A percentile compares a stretch with the other conserved stretches of the same genome.
Evolutionary conservation across 805 yeast species (phyloP).

Genomic region (Wickerhamiella galacta): DNA sequence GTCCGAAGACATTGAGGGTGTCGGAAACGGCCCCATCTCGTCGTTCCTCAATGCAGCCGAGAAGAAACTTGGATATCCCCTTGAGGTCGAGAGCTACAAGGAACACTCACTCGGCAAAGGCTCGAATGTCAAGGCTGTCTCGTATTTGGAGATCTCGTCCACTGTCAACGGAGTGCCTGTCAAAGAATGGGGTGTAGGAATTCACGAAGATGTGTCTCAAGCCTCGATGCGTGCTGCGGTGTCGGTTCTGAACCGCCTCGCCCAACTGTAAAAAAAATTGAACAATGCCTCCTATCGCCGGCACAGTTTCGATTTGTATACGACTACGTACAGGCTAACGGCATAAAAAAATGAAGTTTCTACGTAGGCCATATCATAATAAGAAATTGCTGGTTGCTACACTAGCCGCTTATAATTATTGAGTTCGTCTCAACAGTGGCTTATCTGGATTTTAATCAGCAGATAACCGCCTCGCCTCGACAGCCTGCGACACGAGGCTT

Average conservation of each 20-base stretch:
- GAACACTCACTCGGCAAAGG: slow-evolving; percentile 71
- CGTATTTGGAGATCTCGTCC: slow-evolving; percentile 50
- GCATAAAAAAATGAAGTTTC: too few relatives aligned
- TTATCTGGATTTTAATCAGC: too few relatives aligned
- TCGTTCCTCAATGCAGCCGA: slow-evolving; percentile 51
- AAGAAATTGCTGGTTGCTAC: too few relatives aligned
- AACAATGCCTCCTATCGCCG: not conserved
- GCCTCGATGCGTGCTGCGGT: slow-evolving; percentile 49
- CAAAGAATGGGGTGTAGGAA: slow-evolving; percentile 77
- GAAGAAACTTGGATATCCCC: slow-evolving; percentile 28
- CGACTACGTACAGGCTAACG: too few relatives aligned
- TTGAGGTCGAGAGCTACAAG: slow-evolving; percentile 53
- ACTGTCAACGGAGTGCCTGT: slow-evolving; percentile 26
- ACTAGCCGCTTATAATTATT: too few relatives aligned
- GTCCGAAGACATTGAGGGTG: slow-evolving; percentile 31
- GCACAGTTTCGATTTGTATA: too few relatives aligned
- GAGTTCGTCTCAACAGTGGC: too few relatives aligned
- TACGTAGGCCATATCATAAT: too few relatives aligned
- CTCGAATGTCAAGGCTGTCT: slow-evolving; percentile 55
- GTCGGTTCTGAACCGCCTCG: slow-evolving; percentile 23
- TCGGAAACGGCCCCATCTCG: slow-evolving; percentile 73
- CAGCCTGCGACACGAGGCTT: too few relatives aligned
- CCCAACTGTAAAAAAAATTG: slow-evolving; percentile 1
- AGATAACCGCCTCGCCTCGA: too few relatives aligned
- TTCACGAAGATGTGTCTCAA: slow-evolving; percentile 75